phyloP scores from a whole-genome alignment of 768 basidiomycete genomes.

The Pleurotus platypus region DNA sequence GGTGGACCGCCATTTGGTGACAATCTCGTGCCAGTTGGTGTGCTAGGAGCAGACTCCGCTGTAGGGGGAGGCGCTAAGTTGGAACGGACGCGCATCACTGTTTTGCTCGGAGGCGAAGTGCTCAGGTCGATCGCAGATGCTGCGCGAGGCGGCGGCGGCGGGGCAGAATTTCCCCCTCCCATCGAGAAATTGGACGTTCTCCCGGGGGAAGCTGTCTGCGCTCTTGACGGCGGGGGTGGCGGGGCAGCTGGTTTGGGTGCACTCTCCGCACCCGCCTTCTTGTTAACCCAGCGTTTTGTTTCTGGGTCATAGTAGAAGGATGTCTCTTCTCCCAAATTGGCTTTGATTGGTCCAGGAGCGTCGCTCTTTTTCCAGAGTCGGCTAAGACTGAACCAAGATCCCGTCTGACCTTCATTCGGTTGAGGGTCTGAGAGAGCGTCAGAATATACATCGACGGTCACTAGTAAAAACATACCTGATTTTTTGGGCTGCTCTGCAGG shows the following conservation, averaged over 20 bases:
- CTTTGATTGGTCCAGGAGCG: conserved; percentile 72
- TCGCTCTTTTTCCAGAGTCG: conserved; percentile 76
- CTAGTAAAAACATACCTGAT: conserved; percentile 21
- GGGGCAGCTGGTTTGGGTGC: conserved; percentile 49
- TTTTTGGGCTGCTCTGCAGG: conserved; percentile 18
- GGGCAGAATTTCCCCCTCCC: conserved; percentile 13
- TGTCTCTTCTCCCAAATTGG: conserved; percentile 89
- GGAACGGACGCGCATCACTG: conserved; percentile 58
- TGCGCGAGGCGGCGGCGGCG: conserved; percentile 41
- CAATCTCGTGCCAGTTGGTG: conserved; percentile 41
- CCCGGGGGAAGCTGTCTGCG: conserved; percentile 84
- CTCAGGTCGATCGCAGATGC: conserved; percentile 63
- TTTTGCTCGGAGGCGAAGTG: conserved; percentile 47
- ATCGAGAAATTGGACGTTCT: conserved; percentile 29
- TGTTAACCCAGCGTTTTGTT: conserved; percentile 95
- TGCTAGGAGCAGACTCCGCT: conserved; percentile 41
- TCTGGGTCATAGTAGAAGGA: conserved; percentile 93
- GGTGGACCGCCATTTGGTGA: conserved; percentile 51
- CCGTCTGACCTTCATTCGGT: conserved; percentile 27
- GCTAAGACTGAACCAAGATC: conserved; percentile 80
- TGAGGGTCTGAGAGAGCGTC: conserved; percentile 14
- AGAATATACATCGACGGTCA: not conserved
- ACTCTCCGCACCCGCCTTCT: conserved; percentile 66
- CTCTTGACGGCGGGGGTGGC: conserved; percentile 77
- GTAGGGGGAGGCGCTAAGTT: conserved; percentile 53